Base-by-base conservation (phyloP, 257 asterid genomes). In the Nicotiana obtusifolia region DNA sequence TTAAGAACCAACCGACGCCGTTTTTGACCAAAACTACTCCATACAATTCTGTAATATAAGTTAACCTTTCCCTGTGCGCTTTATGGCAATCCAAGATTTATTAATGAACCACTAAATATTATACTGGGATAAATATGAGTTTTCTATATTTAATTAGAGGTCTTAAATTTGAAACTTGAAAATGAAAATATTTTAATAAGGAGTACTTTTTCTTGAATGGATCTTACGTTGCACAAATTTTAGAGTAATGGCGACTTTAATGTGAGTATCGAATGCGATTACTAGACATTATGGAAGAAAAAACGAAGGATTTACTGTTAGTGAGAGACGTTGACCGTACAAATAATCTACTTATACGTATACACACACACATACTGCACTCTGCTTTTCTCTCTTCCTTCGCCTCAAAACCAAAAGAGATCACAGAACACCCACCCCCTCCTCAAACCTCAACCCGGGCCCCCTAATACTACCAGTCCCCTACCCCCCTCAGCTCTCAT, bases 241-340 rank as follows among this genome's bases (percentile, higher is more conserved):
- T 41, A 7, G 47, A 41, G 11, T 41, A 41, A 41, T 2, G 47
- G 47, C 10, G 49, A 41, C 13, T 41, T 41, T 41, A 41, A 9
- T 41, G 49, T 41, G 49, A 9, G 4, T 41, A 37, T 37, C 47
- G 1, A 7, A 37, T 37, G 47, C 47, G 10, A 37, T 37, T 7
- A 37, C 47, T 10, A 37, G 47, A 37, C 1, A 37, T 37, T 7
- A 37, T 37, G 47, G 47, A 37, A 37, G 47, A 37, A 37, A 37
- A 37, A 37, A 37, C 7, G 44, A 37, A 64, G 53, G 69, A 53
- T 75, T 82, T 76, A 69, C 71, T 81, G 87, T 37, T 80, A 80
- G 68, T 33, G 64, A 64, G 83, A 82, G 87, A 83, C 86, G 90
- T 86, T 89, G 92, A 89, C 90, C 80, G 87, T 81, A 87, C 85